phyloP scores from a whole-genome alignment of 257 asterid species.

The Sherardia arvensis region DNA sequence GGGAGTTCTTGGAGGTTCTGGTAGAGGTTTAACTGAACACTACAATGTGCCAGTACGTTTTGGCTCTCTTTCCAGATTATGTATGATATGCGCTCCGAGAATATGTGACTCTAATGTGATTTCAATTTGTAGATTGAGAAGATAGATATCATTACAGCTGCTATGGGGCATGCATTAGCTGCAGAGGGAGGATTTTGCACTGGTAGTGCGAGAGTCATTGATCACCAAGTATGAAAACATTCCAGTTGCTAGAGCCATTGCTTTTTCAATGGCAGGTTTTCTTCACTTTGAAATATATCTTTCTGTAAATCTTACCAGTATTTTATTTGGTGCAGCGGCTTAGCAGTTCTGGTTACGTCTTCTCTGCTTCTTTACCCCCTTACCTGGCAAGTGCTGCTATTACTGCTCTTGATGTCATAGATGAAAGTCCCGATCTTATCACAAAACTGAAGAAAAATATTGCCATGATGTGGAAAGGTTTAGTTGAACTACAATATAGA shows the following conservation, averaged over 20 bases:
- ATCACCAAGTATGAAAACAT: slow-evolving; percentile 64
- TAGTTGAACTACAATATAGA: background rate
- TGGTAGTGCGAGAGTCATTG: slow-evolving; percentile 84
- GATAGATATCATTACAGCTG: slow-evolving; percentile 84
- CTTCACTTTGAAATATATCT: background rate
- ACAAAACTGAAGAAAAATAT: background rate
- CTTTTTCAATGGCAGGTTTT: background rate
- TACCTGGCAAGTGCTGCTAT: background rate
- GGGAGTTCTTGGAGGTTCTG: slow-evolving; percentile 89
- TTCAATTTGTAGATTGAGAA: slow-evolving; percentile 55
- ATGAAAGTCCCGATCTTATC: background rate
- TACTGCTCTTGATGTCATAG: background rate
- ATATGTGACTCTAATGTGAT: slow-evolving; percentile 7
- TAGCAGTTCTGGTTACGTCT: slow-evolving; percentile 25
- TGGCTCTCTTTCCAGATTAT: slow-evolving; percentile 11
- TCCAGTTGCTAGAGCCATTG: slow-evolving; percentile 1
- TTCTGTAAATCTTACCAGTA: background rate
- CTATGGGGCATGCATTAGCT: slow-evolving; percentile 96
- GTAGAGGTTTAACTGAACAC: slow-evolving; percentile 87
- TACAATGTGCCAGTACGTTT: slow-evolving; percentile 60
- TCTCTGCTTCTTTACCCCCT: background rate
- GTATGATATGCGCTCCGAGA: slow-evolving; percentile 12
- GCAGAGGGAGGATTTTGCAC: slow-evolving; percentile 98
- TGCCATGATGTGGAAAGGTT: background rate
- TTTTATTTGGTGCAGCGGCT: slow-evolving; percentile 52